Percentiles rank a stretch among this genome's conserved stretches.
These are phyloP conservation scores for Hypoxylon sp. DNA, from an alignment of 2,329 filamentous ascomycete genomes.

Conservation along the genomic window DNA sequence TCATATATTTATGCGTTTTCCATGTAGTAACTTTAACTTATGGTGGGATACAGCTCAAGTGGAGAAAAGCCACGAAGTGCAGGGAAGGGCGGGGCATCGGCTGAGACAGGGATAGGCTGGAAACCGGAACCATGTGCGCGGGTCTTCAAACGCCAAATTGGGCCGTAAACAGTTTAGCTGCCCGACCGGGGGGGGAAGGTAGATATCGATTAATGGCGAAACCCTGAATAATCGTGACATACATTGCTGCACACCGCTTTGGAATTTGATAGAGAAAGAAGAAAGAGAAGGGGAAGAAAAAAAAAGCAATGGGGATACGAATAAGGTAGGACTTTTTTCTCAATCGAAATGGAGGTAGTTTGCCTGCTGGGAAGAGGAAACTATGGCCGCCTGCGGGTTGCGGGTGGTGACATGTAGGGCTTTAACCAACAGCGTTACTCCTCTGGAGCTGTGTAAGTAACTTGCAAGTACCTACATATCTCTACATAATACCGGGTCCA, in stretches of 20 bases:
- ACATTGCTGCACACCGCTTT: conserved; percentile 28
- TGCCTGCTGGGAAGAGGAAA: neutral
- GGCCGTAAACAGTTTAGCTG: conserved; percentile 30
- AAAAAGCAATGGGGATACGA: neutral
- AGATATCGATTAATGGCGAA: neutral
- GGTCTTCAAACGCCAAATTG: conserved; percentile 33
- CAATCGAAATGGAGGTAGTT: neutral
- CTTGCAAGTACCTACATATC: conserved; percentile 11
- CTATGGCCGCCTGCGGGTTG: neutral
- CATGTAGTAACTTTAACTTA: conserved; percentile 8
- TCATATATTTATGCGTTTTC: neutral
- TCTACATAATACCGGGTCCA: conserved; percentile 3
- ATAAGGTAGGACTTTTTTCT: neutral
- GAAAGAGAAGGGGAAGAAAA: neutral
- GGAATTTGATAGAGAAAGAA: conserved; percentile 2
- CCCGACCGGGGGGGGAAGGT: conserved; percentile 6
- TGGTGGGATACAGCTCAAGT: conserved; percentile 14
- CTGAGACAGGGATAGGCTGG: conserved; percentile 19
- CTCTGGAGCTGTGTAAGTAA: neutral
- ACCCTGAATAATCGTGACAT: neutral
- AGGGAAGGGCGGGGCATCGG: conserved; percentile 8
- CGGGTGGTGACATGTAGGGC: neutral
- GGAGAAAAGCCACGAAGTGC: conserved; percentile 17
- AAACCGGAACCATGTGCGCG: conserved; percentile 27
- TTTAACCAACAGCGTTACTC: neutral